Percentiles rank a stretch among this genome's conserved stretches.
phyloP scores from a whole-genome alignment of 2,329 filamentous ascomycete genomes.

The Sporothrix schenckii region DNA sequence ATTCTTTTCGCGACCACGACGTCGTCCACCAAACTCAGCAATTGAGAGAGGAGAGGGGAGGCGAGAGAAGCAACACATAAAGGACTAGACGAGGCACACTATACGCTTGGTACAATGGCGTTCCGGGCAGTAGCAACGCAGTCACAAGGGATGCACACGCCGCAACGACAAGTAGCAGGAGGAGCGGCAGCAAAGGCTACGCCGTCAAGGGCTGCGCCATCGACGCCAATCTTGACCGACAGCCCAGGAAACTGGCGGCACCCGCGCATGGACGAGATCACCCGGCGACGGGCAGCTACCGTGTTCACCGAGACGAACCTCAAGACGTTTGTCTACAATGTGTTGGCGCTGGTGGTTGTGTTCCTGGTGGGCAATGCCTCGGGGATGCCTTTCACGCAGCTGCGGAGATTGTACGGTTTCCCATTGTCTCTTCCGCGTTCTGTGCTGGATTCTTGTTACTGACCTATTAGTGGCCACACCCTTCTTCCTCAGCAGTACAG shows the following conservation, averaged over 20 bases:
- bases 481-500: constrained; percentile 45
- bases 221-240: constrained; percentile 45
- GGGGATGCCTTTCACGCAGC: constrained; percentile 42
- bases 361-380: constrained; percentile 32
- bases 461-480: background rate
- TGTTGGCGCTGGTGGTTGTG: constrained; percentile 45
- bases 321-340: constrained; percentile 69
- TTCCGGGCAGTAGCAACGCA: constrained; percentile 19
- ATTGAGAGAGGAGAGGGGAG: background rate
- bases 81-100: background rate
- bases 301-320: constrained; percentile 80
- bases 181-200: background rate
- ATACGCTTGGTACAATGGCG: background rate
- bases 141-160: constrained; percentile 26
- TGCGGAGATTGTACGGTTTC: constrained; percentile 48
- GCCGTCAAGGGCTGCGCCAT: constrained; percentile 17
- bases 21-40: background rate
- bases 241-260: constrained; percentile 87
- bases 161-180: constrained; percentile 28
- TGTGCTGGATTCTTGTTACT: background rate
- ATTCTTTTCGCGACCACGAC: constrained; percentile 15
- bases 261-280: constrained; percentile 84
- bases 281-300: constrained; percentile 73
- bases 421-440: background rate
- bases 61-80: background rate